Conservation (phyloP, 2,329 filamentous ascomycete species). For the Ceratocystis cubensis region DNA sequence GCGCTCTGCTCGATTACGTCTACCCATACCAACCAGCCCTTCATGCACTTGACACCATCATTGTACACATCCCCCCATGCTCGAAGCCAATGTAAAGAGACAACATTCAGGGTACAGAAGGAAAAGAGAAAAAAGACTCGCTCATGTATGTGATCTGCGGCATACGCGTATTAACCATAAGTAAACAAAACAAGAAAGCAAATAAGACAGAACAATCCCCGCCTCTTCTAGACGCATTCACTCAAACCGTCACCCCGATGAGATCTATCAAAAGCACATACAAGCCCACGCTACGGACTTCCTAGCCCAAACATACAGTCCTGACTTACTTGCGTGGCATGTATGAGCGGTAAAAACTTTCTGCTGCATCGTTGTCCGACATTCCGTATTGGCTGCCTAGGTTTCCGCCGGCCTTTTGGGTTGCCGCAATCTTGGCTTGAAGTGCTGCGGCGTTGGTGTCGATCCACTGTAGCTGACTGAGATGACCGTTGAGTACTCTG, state of each 20-base stretch:
- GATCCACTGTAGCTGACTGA: slow-evolving; percentile 85
- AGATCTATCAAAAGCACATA: not conserved
- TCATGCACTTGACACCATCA: not conserved
- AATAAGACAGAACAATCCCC: not conserved
- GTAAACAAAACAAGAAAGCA: slow-evolving; percentile 12
- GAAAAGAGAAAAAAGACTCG: not conserved
- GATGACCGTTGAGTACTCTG: slow-evolving; percentile 82
- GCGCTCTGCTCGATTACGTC: not conserved
- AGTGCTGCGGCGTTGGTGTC: slow-evolving; percentile 71
- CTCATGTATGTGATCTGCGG: slow-evolving; percentile 9
- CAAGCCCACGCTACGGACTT: not conserved
- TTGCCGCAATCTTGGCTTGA: slow-evolving; percentile 67
- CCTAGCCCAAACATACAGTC: not conserved
- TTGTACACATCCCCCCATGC: not conserved
- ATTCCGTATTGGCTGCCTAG: slow-evolving; percentile 46
- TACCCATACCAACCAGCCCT: not conserved
- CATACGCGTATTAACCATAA: slow-evolving; percentile 6
- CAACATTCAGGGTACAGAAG: not conserved
- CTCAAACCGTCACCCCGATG: not conserved
- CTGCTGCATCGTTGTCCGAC: slow-evolving; percentile 57
- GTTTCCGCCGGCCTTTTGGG: slow-evolving; percentile 64
- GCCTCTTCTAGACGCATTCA: not conserved
- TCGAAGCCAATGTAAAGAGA: not conserved
- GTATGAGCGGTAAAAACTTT: slow-evolving; percentile 85
- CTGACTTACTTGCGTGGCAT: slow-evolving; percentile 52